Conservation (phyloP, 192 early-diverging fungal genomes). For the Helicostylum pulchrum region DNA sequence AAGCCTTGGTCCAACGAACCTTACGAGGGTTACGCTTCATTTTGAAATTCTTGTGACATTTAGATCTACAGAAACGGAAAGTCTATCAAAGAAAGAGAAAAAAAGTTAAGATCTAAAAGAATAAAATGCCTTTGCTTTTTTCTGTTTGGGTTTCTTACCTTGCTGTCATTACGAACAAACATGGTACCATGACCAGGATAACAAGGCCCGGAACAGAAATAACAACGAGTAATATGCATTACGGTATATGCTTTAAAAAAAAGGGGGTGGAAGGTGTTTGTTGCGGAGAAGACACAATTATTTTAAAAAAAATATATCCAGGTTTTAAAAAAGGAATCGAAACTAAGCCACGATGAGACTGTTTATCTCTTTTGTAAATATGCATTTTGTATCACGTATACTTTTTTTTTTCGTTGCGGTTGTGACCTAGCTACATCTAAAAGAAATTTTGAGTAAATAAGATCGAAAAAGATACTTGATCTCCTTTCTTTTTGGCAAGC, state of each 20-base stretch:
- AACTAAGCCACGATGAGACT: no score
- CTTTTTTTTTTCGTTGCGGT: no score
- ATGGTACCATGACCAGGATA: slow-evolving; percentile 98
- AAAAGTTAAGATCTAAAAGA: neutral
- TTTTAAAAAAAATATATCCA: no score
- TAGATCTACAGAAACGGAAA: slow-evolving; percentile 95
- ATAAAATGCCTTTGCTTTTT: neutral
- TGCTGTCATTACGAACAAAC: slow-evolving; percentile 98
- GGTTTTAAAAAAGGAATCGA: no score
- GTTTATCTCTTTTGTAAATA: no score
- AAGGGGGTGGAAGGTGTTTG: neutral
- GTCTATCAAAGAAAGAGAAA: slow-evolving; percentile 48
- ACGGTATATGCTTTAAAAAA: slow-evolving; percentile 1
- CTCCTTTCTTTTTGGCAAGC: no score
- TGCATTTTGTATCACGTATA: no score
- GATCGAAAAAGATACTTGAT: no score
- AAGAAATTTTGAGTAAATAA: no score
- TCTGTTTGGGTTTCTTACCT: slow-evolving; percentile 50
- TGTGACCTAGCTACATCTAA: no score
- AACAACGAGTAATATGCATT: slow-evolving; percentile 99
- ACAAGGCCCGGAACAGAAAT: slow-evolving; percentile 95
- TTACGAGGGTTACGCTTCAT: slow-evolving; percentile 99
- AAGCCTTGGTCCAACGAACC: slow-evolving; percentile 99
- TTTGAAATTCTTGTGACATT: slow-evolving; percentile 99
- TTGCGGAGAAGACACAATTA: no score